Base-by-base conservation (phyloP, 345 rosid species). In the Cardiospermum halicacabum region DNA sequence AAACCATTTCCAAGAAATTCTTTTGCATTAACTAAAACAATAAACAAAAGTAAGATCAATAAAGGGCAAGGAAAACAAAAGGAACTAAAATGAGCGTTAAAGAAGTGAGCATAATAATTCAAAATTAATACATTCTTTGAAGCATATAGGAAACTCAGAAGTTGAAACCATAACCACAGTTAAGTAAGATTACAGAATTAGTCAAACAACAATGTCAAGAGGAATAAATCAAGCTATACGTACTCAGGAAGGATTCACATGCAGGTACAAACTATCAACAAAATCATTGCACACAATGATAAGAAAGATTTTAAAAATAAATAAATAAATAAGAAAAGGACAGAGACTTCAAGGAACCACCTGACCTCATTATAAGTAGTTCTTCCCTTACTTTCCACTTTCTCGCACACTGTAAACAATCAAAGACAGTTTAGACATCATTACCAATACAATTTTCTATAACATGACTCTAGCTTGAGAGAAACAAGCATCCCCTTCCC, bases 341-440 rank as follows among this genome's bases (percentile, higher is more conserved):
- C n/a, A n/a, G n/a, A n/a, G 67, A 61, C 64, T 56, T 19, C 40
- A 64, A 69, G 72, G 76, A 77, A 75, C 66, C 78, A 66, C 18
- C 76, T 70, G 70, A 93, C 99, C 96, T 94, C 99, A 62, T 94
- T 94, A 73, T 94, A 94, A 64, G 99, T 91, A 18, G 99, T 94
- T 70, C 96, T 84, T 72, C 96, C 99, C 72, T 89, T 94, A 88
- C 93, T 89, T 84, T 94, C 97, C 68, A 94, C 99, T 74, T 94
- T 94, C 67, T 91, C 99, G 57, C 99, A 94, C 69, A 94, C 99
- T 94, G 78, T 37, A 72, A 30, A 62, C 48, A 71, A 66, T 27
- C 72, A 60, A 37, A 37, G 53, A 58, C 11, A 56, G 47, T 71
- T 54, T 53, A 60, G 48, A 56, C 43, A 49, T 13, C 45, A 40